Evolutionary conservation across 169 alveolate species (phyloP).

Genomic region (Perkinsus marinus): DNA sequence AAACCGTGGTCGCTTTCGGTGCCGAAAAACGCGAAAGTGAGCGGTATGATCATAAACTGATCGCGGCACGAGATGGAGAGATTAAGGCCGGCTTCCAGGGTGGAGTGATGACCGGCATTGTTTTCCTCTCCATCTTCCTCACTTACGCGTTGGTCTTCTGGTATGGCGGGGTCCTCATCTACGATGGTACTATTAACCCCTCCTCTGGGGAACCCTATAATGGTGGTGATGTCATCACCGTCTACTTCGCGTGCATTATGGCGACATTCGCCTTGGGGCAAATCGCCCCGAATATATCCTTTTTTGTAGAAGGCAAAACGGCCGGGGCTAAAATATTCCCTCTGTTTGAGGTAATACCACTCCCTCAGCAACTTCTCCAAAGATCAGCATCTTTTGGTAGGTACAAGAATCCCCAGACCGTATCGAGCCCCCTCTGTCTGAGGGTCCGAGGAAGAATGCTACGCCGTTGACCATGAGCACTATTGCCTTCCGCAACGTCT

Average conservation of each 20-base stretch:
- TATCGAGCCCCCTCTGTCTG: not conserved
- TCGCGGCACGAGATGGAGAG: slow-evolving; percentile 15
- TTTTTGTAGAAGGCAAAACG: slow-evolving; percentile 9
- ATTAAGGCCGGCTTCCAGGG: slow-evolving; percentile 23
- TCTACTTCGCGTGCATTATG: slow-evolving; percentile 30
- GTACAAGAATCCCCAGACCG: not conserved
- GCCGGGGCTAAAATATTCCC: slow-evolving; percentile 29
- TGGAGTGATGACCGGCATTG: slow-evolving; percentile 29
- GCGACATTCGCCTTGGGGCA: slow-evolving; percentile 33
- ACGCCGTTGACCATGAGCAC: not conserved
- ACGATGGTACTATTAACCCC: not conserved
- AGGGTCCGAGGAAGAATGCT: not conserved
- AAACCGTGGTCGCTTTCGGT: slow-evolving; percentile 29
- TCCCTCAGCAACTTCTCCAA: not conserved
- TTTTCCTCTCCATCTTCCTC: slow-evolving; percentile 16
- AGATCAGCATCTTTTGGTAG: not conserved
- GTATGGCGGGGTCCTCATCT: slow-evolving; percentile 31
- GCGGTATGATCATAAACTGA: slow-evolving; percentile 13
- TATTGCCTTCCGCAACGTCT: not conserved
- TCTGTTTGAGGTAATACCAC: slow-evolving; percentile 24
- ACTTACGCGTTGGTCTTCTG: slow-evolving; percentile 34
- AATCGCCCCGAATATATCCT: slow-evolving; percentile 18
- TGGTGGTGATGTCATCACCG: slow-evolving; percentile 30
- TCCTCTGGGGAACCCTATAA: not conserved
- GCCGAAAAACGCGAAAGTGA: slow-evolving; percentile 22